Evolutionary conservation across 805 yeast species (phyloP), one percentile per base, ranked within the genome.

Genomic region (Ascoidea tarda): DNA sequence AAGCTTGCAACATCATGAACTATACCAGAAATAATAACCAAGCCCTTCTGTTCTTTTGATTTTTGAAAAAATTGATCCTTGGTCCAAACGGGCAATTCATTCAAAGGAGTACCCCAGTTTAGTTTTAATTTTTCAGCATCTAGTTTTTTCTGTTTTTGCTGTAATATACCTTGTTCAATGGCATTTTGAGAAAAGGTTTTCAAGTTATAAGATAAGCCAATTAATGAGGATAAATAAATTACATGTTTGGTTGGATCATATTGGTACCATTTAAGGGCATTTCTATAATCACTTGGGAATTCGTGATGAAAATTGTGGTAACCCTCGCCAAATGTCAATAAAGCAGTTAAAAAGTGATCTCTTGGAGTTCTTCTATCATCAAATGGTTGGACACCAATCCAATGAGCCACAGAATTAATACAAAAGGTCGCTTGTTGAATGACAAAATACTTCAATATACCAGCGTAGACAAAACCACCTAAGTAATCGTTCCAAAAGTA

Each of bases 61-160:
- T 62, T 52, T 48, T 56, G 57, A 57, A 64, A 66, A 66, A 78
- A 79, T 56, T 77, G 81, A 50, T 75, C 78, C 49, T 74, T 74
- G 53, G 79, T 76, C 57, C 79, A 64, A 21, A 54, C 65, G 0
- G 98, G 97, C 14, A 90, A 72, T 64, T 82, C 83, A 58, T 89
- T 91, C 52, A 91, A 83, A 4, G 96, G 95, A 1, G 90, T 85
- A 21, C 97, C 97, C 97, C 97, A 90, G 69, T 87, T 85, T 55
- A 90, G 74, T 57, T 81, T 80, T 10, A 87, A 73, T 58, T 93
- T 75, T 69, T 87, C 80, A 55, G 79, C 72, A 66, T 90, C 95
- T 32, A 90, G 73, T 56, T 82, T 70, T 66, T 81, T 81, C 68
- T 90, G 98, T 64, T 82, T 83, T 64, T 89, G 96, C 60, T 82